These are phyloP conservation scores for Annulohypoxylon maeteangense DNA, from an alignment of 495 filamentous ascomycete genomes.

Conservation along the genomic window DNA sequence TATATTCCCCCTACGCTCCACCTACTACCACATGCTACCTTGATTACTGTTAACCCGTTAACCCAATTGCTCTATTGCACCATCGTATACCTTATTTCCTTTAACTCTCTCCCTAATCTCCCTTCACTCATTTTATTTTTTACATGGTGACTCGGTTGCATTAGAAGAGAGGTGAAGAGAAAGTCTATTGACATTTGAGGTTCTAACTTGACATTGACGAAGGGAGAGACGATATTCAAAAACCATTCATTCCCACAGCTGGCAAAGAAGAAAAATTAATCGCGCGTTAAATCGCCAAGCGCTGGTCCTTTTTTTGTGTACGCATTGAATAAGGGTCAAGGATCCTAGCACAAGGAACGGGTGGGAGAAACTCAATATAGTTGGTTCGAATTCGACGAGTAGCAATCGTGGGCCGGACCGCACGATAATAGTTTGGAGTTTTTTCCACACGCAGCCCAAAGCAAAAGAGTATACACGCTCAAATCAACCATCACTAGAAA, in stretches of 20 bases:
- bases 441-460: constrained; percentile 15
- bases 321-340: constrained; percentile 40
- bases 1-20: constrained; percentile 26
- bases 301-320: constrained; percentile 40
- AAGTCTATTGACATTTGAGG: constrained; percentile 20
- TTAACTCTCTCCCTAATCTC: constrained; percentile 3
- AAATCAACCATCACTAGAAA: constrained; percentile 16
- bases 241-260: constrained; percentile 48
- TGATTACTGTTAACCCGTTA: constrained; percentile 39
- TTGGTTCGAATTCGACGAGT: constrained; percentile 38
- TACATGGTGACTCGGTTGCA: constrained; percentile 18
- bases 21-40: constrained; percentile 31
- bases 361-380: constrained; percentile 34
- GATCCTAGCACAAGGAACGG: constrained; percentile 35
- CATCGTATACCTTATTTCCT: constrained; percentile 25
- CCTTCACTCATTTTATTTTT: constrained; percentile 7
- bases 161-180: constrained; percentile 33
- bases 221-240: constrained; percentile 14
- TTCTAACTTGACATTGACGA: constrained; percentile 5
- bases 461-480: constrained; percentile 14
- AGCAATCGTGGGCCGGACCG: constrained; percentile 47
- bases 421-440: constrained; percentile 39
- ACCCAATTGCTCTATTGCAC: too few relatives aligned
- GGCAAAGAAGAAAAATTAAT: constrained; percentile 47
- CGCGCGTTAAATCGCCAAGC: constrained; percentile 59